Conservation (phyloP, 2,329 filamentous ascomycete genomes). For the Ophiocordyceps camponoti-saundersi region DNA sequence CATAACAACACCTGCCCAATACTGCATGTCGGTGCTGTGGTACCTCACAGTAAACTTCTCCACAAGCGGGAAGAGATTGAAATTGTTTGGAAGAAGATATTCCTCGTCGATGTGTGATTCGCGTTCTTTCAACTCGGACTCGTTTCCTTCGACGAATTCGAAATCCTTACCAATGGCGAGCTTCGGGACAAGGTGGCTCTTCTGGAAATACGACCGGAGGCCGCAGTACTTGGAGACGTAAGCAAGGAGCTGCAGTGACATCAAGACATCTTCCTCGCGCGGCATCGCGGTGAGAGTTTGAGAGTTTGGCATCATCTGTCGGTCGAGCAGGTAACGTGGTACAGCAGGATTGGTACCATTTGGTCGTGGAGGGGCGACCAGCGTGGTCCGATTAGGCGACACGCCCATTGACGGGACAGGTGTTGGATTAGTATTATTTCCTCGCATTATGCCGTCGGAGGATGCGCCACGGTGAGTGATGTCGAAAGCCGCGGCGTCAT, state of each 20-base stretch:
- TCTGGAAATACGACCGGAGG: slow-evolving; percentile 84
- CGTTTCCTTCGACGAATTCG: slow-evolving; percentile 58
- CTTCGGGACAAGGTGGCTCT: slow-evolving; percentile 81
- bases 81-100: slow-evolving; percentile 81
- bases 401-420: slow-evolving; percentile 52
- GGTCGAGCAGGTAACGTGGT: slow-evolving; percentile 64
- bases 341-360: slow-evolving; percentile 53
- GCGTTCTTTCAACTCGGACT: slow-evolving; percentile 14
- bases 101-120: slow-evolving; percentile 63
- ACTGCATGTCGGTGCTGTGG: slow-evolving; percentile 95
- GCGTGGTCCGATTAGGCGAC: slow-evolving; percentile 54
- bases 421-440: slow-evolving; percentile 52
- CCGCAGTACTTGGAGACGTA: slow-evolving; percentile 99
- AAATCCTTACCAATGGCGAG: slow-evolving; percentile 82
- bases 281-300: slow-evolving; percentile 82
- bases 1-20: slow-evolving; percentile 99
- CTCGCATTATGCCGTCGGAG: slow-evolving; percentile 62
- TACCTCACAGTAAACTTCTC: slow-evolving; percentile 97
- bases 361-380: slow-evolving; percentile 60
- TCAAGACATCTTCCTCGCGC: slow-evolving; percentile 89
- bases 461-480: slow-evolving; percentile 74
- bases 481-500: slow-evolving; percentile 82
- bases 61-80: slow-evolving; percentile 95
- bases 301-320: slow-evolving; percentile 49
- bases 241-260: slow-evolving; percentile 90